Percentiles rank a stretch among this genome's conserved stretches.
Conservation (phyloP, 2,329 filamentous ascomycete species). For the Pseudocercospora fijiensis region DNA sequence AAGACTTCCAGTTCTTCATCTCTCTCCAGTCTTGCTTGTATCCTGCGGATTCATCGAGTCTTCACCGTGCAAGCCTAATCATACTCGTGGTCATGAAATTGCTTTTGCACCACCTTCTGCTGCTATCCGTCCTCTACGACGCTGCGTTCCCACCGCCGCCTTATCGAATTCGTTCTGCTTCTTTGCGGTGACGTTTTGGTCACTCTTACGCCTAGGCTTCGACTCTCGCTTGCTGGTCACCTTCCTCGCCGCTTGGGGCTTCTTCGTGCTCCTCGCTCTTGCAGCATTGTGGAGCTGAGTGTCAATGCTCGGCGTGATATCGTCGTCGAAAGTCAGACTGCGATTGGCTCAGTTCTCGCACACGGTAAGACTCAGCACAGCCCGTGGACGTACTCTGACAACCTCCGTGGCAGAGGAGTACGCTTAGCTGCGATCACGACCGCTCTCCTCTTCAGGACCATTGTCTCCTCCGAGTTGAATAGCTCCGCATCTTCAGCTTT, state of each 20-base stretch:
- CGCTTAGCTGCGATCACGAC: conserved; percentile 12
- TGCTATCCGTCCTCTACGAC: neutral
- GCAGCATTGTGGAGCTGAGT: neutral
- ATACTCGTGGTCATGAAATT: neutral
- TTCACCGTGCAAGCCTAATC: neutral
- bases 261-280: neutral
- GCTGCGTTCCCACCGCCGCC: neutral
- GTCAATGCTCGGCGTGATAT: conserved; percentile 1
- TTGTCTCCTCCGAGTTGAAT: conserved; percentile 13
- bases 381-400: conserved; percentile 9
- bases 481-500: conserved; percentile 15
- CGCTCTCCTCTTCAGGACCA: conserved; percentile 15
- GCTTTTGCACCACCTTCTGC: neutral
- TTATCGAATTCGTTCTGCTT: neutral
- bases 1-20: neutral
- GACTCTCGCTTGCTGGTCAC: neutral
- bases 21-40: neutral
- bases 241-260: neutral
- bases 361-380: neutral
- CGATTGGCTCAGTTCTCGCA: neutral
- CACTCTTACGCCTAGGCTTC: neutral
- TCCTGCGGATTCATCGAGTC: neutral
- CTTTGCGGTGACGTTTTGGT: neutral
- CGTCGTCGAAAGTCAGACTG: conserved; percentile 19
- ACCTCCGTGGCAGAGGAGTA: neutral